These are phyloP conservation scores for Solanum lycopersicoides DNA, from an alignment of 257 asterid genomes.

Conservation along the genomic window DNA sequence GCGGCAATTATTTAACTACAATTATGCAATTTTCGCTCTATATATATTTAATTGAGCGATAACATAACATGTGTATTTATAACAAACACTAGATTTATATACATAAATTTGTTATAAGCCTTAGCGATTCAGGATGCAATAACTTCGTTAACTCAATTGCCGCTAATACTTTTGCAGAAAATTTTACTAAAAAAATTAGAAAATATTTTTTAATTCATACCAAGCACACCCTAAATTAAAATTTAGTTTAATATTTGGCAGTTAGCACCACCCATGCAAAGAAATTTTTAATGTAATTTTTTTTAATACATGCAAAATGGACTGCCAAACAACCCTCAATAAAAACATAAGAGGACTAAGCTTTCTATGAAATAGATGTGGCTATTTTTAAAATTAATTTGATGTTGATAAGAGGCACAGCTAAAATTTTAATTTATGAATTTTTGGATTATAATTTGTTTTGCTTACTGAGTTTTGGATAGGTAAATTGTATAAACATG, in stretches of 20 bases:
- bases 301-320: neutral
- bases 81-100: no score
- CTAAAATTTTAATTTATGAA: neutral
- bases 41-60: no score
- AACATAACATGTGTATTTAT: neutral
- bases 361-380: neutral
- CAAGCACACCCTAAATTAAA: neutral
- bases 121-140: neutral
- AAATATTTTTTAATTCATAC: neutral
- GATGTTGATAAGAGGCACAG: neutral
- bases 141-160: neutral
- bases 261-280: neutral
- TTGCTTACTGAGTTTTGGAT: neutral
- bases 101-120: neutral
- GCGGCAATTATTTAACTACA: no score
- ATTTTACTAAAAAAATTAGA: neutral
- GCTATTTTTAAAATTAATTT: neutral
- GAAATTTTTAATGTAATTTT: neutral
- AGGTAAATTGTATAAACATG: neutral
- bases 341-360: neutral
- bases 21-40: no score
- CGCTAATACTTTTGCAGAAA: accelerated
- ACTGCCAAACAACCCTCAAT: neutral
- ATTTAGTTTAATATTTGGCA: neutral
- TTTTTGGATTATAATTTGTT: neutral